Evolutionary conservation across 331 rosid species (phyloP).

Genomic region (Rhamnella rubrinervis): DNA sequence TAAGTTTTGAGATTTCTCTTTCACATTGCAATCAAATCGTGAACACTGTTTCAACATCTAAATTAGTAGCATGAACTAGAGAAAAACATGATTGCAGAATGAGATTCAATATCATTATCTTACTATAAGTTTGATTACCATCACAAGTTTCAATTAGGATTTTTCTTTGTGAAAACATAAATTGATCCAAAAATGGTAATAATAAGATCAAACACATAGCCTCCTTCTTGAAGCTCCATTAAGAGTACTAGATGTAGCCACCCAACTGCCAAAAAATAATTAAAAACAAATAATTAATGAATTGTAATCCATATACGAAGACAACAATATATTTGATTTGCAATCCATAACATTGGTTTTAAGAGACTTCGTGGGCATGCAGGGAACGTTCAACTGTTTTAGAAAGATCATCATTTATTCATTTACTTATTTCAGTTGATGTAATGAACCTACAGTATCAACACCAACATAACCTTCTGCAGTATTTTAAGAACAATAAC

Average conservation of each 20-base stretch:
- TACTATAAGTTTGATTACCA: not conserved
- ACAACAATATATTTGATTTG: too few species aligned
- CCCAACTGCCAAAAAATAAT: constrained; percentile 63
- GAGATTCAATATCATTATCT: constrained; percentile 5
- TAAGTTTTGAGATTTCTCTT: constrained; percentile 14
- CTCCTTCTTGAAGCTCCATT: constrained; percentile 18
- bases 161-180: not conserved
- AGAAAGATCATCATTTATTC: too few species aligned
- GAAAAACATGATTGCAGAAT: constrained; percentile 17
- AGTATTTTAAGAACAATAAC: too few species aligned
- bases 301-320: not conserved
- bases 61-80: not conserved
- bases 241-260: constrained; percentile 50
- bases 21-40: not conserved
- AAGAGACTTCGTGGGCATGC: not conserved
- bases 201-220: not conserved
- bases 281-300: constrained; percentile 18
- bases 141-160: constrained; percentile 9
- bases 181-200: constrained; percentile 11
- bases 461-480: too few species aligned
- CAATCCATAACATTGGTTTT: not conserved
- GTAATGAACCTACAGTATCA: not conserved
- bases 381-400: not conserved
- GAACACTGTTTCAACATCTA: not conserved
- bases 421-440: too few species aligned